phyloP scores from a whole-genome alignment of 1,284 basidiomycete genomes.

The Irpex sp. region DNA sequence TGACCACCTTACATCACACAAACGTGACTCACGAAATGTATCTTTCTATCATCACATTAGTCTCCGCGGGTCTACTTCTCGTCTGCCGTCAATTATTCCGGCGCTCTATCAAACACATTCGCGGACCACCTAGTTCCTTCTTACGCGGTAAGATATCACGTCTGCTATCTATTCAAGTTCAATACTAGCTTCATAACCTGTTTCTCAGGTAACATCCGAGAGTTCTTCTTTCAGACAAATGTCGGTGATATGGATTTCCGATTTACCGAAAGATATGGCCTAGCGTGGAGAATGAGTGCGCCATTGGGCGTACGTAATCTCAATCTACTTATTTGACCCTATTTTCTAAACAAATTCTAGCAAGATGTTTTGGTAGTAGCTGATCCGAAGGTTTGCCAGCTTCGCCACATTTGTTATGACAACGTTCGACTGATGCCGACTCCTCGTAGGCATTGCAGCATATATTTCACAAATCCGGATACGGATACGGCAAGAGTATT shows the following conservation, averaged over 20 bases:
- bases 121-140: neutral
- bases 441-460: constrained; percentile 20
- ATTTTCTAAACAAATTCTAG: neutral
- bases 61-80: too few species aligned
- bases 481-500: constrained; percentile 20
- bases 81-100: neutral
- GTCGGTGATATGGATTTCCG: constrained; percentile 29
- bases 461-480: constrained; percentile 26
- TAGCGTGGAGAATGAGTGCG: constrained; percentile 21
- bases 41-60: too few species aligned
- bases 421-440: neutral
- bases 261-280: constrained; percentile 30
- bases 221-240: constrained; percentile 22
- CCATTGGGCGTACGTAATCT: constrained; percentile 5
- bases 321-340: neutral
- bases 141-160: neutral
- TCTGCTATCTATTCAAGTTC: neutral
- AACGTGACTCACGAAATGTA: too few species aligned
- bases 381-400: constrained; percentile 17
- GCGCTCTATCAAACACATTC: neutral
- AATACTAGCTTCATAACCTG: neutral
- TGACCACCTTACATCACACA: too few species aligned
- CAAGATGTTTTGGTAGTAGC: constrained; percentile 19
- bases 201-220: constrained; percentile 5
- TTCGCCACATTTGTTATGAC: neutral